Evolutionary conservation across 2,329 filamentous ascomycete genomes (phyloP), one percentile per base, ranked within the genome.

Genomic region (Sporothrix pseudoabietina): DNA sequence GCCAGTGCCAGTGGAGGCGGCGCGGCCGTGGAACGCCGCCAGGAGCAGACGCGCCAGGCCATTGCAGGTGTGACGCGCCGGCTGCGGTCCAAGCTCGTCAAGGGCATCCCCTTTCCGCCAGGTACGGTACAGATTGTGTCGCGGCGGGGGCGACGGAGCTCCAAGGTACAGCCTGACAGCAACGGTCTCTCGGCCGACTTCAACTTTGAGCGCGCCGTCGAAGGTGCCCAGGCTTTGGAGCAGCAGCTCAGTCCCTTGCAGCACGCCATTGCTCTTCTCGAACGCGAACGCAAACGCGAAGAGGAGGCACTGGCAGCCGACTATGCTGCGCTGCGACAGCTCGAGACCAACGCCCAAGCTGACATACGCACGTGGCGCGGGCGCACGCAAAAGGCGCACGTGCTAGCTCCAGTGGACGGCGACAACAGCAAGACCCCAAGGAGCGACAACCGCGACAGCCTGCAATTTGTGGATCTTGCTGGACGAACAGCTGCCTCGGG

Each of bases 61-160:
- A 82, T 93, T 7, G 83, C 85, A 52, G 83, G 84, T 54, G 84
- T 91, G 35, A 82, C 88, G 8, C 84, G 85, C 55, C 86, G 85
- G 70, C 83, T 93, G 47, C 81, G 86, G 49, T 85, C 83, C 66
- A 90, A 90, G 77, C 81, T 93, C 6, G 80, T 83, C 19, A 86
- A 85, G 47, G 88, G 87, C 12, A 83, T 92, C 70, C 90, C 90
- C n/a, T 92, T 93, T 78, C 91, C 91, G 0, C 88, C 88, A 0
- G 84, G 73, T 0, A 74, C 74, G 9, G 57, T 72, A 4, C 30
- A 35, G 12, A 9, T 32, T 7, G 61, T 10, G 12, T 30, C 61
- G 41, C 54, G 49, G 39, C 12, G 68, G 35, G 52, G 16, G 16
- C 16, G 35, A 12, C n/a, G 19, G 9, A 30, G 30, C 41, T 10